Base-by-base conservation (phyloP, 495 filamentous ascomycete species). In the Xylaria bambusicola region DNA sequence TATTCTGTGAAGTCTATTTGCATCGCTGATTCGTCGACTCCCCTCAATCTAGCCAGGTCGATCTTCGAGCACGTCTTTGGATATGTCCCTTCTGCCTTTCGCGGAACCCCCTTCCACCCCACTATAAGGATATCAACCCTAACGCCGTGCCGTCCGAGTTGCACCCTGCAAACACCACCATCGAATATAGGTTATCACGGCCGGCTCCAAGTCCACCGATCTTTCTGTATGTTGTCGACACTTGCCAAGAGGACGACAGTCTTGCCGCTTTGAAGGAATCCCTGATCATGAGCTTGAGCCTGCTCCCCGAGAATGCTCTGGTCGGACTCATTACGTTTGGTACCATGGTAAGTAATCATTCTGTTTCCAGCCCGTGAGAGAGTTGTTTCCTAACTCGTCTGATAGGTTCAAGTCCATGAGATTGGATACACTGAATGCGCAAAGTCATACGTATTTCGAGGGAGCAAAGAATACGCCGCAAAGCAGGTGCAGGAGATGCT, bases 401-500 rank as follows among this genome's bases (percentile, higher is more conserved):
- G 36, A 3, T 63, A 94, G 90, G 82, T 93, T 38, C 93, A 98
- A 85, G 90, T 99, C 23, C 95, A 99, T 68, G 95, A 99, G 77
- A 88, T 99, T 67, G 95, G 95, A 56, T 99, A 99, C 71, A 92
- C 88, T 33, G 94, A 97, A 72, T 98, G 95, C 69, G 90, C 94
- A 60, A 99, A 99, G 76, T 97, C 95, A n/a, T 99, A 97, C 68
- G 95, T 99, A 18, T 99, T 99, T 81, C 84, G 95, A 24, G 95
- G 95, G 45, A 96, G 86, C 81, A 99, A 98, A 78, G 95, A 99
- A 65, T 99, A 99, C 73, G 81, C 85, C 21, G 89, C 92, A 52
- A 98, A 98, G 74, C 92, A 98, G 70, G 93, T 99, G 13, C 94
- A 98, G 71, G 95, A 99, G 70, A 99, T 99, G 95, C 86, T 99